A percentile compares a stretch with the other conserved stretches of the same genome.
Conservation (phyloP, 2,329 filamentous ascomycete genomes). For the Apiospora phragmitis region DNA sequence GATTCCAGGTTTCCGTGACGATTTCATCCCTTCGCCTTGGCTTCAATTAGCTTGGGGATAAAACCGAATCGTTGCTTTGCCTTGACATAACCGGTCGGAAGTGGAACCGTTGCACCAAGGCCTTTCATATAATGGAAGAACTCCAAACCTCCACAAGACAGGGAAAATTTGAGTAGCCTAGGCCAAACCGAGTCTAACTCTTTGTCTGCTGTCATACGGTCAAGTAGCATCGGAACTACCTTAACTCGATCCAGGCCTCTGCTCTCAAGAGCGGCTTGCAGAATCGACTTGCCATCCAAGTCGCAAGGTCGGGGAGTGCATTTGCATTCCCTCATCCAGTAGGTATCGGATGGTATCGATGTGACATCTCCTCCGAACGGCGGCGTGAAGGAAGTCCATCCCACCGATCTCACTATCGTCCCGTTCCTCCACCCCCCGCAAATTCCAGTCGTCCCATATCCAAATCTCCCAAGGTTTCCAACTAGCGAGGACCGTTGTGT, state of each 20-base stretch:
- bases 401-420: neutral
- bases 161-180: neutral
- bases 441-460: too few relatives aligned
- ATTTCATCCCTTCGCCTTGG: neutral
- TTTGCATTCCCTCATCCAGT: neutral
- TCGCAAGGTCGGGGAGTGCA: neutral
- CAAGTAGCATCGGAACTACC: neutral
- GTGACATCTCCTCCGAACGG: neutral
- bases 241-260: neutral
- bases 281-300: neutral
- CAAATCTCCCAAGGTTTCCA: too few relatives aligned
- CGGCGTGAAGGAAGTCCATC: neutral
- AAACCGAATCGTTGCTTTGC: neutral
- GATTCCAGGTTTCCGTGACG: neutral
- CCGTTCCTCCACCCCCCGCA: neutral
- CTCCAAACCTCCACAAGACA: neutral
- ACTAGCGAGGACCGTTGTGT: too few relatives aligned
- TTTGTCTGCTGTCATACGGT: neutral
- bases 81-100: neutral
- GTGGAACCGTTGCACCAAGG: neutral
- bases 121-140: neutral
- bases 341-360: neutral
- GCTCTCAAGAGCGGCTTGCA: neutral
- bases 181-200: neutral
- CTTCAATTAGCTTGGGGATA: neutral